Evolutionary conservation across 495 filamentous ascomycete genomes (phyloP).

Genomic region (Aspergillus bertholletiae): DNA sequence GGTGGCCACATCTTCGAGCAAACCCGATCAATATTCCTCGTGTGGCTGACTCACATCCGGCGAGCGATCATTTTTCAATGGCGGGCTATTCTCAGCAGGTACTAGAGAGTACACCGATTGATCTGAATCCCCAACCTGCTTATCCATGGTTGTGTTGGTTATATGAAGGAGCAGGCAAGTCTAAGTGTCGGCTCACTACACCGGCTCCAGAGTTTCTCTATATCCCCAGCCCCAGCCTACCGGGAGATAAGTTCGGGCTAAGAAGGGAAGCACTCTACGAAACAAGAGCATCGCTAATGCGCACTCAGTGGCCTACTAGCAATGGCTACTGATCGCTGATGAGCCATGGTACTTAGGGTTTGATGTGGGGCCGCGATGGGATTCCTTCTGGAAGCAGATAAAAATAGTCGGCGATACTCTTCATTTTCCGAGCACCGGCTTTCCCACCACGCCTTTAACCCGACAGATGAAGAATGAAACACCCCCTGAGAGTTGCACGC

Average conservation of each 20-base stretch:
- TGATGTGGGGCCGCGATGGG: background rate
- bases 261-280: no score
- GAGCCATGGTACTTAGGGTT: background rate
- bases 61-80: background rate
- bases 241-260: no score
- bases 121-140: background rate
- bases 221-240: no score
- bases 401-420: background rate
- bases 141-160: background rate
- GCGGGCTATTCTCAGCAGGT: background rate
- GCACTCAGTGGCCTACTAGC: background rate
- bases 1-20: background rate
- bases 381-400: background rate
- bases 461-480: background rate
- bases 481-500: background rate
- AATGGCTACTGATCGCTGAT: no score
- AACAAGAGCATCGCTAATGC: no score
- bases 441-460: background rate
- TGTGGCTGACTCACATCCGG: background rate
- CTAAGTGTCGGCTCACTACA: no score
- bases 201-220: no score
- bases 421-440: background rate
- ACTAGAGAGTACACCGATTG: background rate
- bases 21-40: no score
- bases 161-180: background rate